Conservation (phyloP, 139 green algal genomes). For the Pleodorina starrii region DNA sequence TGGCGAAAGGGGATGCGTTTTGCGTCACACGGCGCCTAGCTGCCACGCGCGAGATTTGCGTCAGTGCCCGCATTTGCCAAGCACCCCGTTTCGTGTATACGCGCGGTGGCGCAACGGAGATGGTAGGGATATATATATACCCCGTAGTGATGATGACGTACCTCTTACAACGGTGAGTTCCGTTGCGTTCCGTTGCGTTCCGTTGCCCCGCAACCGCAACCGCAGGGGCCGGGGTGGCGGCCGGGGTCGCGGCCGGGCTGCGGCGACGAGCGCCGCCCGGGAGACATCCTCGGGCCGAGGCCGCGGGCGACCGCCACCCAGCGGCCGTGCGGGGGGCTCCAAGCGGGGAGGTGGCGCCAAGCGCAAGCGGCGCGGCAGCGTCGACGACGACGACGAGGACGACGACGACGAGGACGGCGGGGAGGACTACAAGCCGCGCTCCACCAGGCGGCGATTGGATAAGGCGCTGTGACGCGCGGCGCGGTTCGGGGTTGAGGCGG, state of each 20-base stretch:
- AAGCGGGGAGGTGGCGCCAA: not conserved
- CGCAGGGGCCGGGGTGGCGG: not conserved
- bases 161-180: not conserved
- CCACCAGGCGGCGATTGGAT: not conserved
- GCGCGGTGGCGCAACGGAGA: too few species aligned
- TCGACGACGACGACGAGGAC: constrained; percentile 1
- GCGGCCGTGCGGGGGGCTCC: not conserved
- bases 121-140: not conserved
- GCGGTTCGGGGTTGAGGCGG: too few species aligned
- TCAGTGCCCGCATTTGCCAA: too few species aligned
- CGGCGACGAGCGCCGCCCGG: not conserved
- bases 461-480: constrained; percentile 7
- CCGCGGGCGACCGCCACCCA: not conserved
- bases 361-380: not conserved
- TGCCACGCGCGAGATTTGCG: too few species aligned
- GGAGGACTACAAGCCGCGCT: not conserved
- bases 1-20: not conserved
- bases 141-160: not conserved
- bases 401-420: not conserved
- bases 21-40: too few species aligned
- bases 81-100: too few species aligned
- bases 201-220: not conserved
- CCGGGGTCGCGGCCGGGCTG: not conserved
- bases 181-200: not conserved
- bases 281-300: not conserved